Conservation (phyloP, 2,329 filamentous ascomycete species). For the Pseudocercospora fuligena region DNA sequence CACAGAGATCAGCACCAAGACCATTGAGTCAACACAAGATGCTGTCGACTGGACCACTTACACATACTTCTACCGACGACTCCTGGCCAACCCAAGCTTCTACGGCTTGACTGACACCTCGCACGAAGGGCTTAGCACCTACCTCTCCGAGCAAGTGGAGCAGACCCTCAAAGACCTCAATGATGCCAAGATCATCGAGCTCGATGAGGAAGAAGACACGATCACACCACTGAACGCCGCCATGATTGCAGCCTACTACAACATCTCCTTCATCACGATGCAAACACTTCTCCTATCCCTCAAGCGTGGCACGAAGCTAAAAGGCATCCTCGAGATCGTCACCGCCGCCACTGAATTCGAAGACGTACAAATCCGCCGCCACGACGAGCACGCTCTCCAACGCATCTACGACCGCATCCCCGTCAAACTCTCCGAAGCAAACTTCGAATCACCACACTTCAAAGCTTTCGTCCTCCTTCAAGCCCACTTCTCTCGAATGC, state of each 20-base stretch:
- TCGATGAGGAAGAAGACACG: constrained; percentile 85
- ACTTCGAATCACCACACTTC: constrained; percentile 94
- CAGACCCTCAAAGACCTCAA: constrained; percentile 86
- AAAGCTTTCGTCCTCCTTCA: constrained; percentile 97
- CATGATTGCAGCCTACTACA: constrained; percentile 99
- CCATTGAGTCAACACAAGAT: constrained; percentile 92
- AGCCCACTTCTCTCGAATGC: constrained; percentile 96
- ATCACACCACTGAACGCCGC: constrained; percentile 90
- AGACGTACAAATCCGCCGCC: constrained; percentile 87
- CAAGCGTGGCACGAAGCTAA: constrained; percentile 86
- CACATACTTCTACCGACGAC: constrained; percentile 94
- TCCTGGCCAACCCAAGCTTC: constrained; percentile 94
- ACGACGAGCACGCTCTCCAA: constrained; percentile 84
- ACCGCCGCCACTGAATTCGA: constrained; percentile 98
- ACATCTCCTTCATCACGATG: constrained; percentile 99
- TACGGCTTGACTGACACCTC: constrained; percentile 88
- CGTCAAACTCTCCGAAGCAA: constrained; percentile 88
- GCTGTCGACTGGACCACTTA: constrained; percentile 98
- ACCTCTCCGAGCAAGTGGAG: constrained; percentile 93
- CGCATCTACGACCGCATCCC: constrained; percentile 94
- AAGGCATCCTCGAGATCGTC: constrained; percentile 94
- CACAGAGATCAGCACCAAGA: constrained; percentile 94
- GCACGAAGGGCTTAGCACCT: constrained; percentile 90
- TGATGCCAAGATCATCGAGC: constrained; percentile 93
- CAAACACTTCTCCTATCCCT: constrained; percentile 95